Base-by-base conservation (phyloP, 2,329 filamentous ascomycete genomes). In the Epichloe aotearoae region DNA sequence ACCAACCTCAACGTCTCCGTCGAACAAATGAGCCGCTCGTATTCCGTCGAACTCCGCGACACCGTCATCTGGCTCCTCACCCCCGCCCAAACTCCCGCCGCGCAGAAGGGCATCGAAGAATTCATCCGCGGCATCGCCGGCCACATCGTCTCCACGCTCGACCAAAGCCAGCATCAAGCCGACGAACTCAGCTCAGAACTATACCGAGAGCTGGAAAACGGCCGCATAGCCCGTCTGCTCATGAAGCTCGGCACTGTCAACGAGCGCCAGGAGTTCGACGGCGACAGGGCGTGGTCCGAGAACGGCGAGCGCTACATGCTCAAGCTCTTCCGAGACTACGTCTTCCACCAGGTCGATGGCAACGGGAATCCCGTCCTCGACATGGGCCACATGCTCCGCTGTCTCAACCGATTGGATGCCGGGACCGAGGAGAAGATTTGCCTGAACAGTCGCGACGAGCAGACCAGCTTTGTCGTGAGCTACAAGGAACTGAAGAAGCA, bases 311-410 rank as follows among this genome's bases (percentile, higher is more conserved):
- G 90, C 30, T 97, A 95, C 65, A 86, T 88, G 63, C 74, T 98
- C 56, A 96, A 95, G 69, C 77, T 98, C 8, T 97, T 97, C 73
- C 81, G 93, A 47, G 93, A 98, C 68, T 97, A 94, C 60, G 88
- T 96, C 40, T 98, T 97, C 69, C 93, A 98, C 66, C 90, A 95
- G 62, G 89, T 96, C 12, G 89, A 97, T 64, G 77, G 80, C 33
- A 82, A 88, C 52, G 89, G 88, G 14, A 84, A 86, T 49, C 86
- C 93, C 0, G 84, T 90, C 1, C 74, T 95, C 5, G 87, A 96
- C 62, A 73, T 96, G 52, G 91, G 86, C 3, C 90, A 97, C 69
- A 88, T 97, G 56, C 67, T 98, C 44, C 79, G 77, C 26, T 91
- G 85, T 62, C 69, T 98, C 58, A 96, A 94, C 70, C 96, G 95